Percentiles rank a stretch among this genome's conserved stretches.
Evolutionary conservation across 768 basidiomycete genomes (phyloP).

Genomic region (Termitomyces bulborhizus): DNA sequence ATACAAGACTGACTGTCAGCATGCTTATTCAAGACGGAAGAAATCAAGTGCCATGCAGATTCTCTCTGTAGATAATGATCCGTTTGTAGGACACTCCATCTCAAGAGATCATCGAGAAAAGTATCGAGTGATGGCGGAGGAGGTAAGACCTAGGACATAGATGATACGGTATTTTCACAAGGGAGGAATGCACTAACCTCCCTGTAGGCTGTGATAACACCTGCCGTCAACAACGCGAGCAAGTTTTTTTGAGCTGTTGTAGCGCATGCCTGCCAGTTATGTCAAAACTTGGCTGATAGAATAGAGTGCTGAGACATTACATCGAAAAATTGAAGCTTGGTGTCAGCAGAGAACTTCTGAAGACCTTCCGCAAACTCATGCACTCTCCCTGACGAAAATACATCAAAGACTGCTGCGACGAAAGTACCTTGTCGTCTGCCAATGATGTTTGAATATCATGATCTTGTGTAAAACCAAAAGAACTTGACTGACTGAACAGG

Average conservation of each 20-base stretch:
- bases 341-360: conserved; percentile 36
- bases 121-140: conserved; percentile 41
- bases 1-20: conserved; percentile 45
- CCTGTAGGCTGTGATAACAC: conserved; percentile 55
- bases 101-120: conserved; percentile 49
- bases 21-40: conserved; percentile 76
- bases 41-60: conserved; percentile 50
- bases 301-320: conserved; percentile 26
- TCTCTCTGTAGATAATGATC: conserved; percentile 47
- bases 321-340: conserved; percentile 42
- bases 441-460: conserved; percentile 1
- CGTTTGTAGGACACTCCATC: conserved; percentile 50
- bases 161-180: neutral
- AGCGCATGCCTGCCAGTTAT: conserved; percentile 31
- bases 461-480: neutral
- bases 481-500: conserved; percentile 51
- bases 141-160: conserved; percentile 38
- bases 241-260: conserved; percentile 52
- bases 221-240: conserved; percentile 60
- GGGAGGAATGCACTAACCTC: conserved; percentile 40
- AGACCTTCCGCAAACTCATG: conserved; percentile 49
- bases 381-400: conserved; percentile 50
- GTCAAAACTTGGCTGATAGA: conserved; percentile 7
- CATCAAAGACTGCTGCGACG: conserved; percentile 41
- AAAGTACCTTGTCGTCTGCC: conserved; percentile 63